Percentiles rank a stretch among this genome's conserved stretches.
Conservation (phyloP, 2,329 filamentous ascomycete genomes). For the Apiospora hydei region DNA sequence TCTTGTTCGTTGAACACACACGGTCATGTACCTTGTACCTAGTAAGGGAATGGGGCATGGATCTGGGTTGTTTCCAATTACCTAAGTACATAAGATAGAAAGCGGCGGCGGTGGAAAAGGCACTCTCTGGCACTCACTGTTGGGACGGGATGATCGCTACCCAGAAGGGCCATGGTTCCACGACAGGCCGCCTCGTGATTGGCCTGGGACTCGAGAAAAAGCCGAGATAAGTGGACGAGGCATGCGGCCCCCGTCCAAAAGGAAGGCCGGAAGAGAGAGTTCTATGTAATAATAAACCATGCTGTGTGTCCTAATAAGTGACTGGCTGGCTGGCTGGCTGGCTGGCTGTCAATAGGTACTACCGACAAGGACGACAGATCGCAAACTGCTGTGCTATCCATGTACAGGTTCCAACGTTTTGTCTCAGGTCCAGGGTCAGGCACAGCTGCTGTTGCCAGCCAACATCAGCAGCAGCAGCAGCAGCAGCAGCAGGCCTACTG, state of each 20-base stretch:
- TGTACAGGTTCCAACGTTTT: constrained; percentile 16
- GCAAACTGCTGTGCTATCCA: background rate
- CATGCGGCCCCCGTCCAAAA: background rate
- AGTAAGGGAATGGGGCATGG: background rate
- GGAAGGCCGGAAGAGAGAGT: background rate
- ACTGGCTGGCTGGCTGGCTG: background rate
- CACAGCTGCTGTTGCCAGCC: background rate
- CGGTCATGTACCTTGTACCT: background rate
- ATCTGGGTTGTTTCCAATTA: background rate
- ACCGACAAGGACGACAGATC: background rate
- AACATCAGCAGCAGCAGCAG: background rate
- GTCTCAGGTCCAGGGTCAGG: constrained; percentile 5
- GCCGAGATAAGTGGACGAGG: constrained; percentile 6
- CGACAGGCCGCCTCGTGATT: background rate
- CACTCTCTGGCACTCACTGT: background rate
- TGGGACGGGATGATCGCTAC: constrained; percentile 10
- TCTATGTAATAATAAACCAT: background rate
- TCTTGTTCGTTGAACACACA: background rate
- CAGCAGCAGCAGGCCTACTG: background rate
- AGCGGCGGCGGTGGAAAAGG: background rate
- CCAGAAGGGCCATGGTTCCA: background rate
- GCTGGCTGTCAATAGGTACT: background rate
- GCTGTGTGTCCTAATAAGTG: too few relatives aligned
- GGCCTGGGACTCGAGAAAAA: constrained; percentile 3
- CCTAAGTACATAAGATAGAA: background rate